Evolutionary conservation across 169 alveolate genomes (phyloP).

Genomic region (Fabrea salina): DNA sequence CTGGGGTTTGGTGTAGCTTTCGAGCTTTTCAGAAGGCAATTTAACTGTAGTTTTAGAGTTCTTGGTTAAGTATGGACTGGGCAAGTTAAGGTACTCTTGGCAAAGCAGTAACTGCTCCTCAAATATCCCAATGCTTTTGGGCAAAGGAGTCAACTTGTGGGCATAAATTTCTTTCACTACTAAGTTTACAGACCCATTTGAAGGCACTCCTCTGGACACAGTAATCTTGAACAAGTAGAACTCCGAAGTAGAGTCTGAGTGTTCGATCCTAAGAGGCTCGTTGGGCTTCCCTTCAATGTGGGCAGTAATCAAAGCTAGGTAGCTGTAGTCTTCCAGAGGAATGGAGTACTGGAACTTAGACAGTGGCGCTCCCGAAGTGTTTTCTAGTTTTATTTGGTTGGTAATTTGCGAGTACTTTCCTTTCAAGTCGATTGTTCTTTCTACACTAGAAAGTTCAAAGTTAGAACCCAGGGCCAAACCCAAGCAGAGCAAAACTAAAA

Average conservation of each 20-base stretch:
- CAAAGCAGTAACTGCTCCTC: conserved; percentile 4
- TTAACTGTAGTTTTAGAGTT: no score
- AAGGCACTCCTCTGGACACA: conserved; percentile 9
- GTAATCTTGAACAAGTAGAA: background rate
- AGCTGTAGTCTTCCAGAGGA: background rate
- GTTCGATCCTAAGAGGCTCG: conserved; percentile 4
- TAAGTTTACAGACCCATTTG: background rate
- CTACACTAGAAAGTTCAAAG: no score
- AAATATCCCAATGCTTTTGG: conserved; percentile 21
- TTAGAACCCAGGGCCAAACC: no score
- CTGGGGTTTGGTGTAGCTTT: conserved; percentile 12
- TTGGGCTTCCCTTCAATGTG: conserved; percentile 5
- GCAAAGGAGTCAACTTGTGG: conserved; percentile 28
- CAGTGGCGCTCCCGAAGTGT: background rate
- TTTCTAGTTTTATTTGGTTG: background rate
- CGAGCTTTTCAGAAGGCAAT: background rate
- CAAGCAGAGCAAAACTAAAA: no score
- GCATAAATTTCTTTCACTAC: conserved; percentile 24
- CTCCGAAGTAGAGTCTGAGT: background rate
- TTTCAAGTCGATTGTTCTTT: conserved; percentile 22
- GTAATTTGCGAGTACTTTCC: background rate
- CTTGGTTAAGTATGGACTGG: no score
- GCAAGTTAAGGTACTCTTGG: conserved; percentile 4
- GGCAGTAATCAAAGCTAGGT: conserved; percentile 26
- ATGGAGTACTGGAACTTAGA: conserved; percentile 24